These are phyloP conservation scores for Aspergillus proliferans DNA, from an alignment of 2,329 filamentous ascomycete genomes.

Conservation along the genomic window DNA sequence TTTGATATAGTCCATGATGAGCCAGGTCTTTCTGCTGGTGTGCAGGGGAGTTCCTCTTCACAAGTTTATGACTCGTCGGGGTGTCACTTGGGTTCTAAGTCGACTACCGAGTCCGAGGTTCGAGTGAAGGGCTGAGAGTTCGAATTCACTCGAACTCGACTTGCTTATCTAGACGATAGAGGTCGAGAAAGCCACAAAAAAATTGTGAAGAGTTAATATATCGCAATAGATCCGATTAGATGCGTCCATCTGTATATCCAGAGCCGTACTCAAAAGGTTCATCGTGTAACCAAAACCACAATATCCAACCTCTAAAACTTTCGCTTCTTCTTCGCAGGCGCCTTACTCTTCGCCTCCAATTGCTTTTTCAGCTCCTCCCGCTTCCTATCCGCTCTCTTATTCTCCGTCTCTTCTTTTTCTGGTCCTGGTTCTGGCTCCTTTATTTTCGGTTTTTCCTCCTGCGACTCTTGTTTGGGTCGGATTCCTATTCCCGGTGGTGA, in stretches of 20 bases:
- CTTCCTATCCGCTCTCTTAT: conserved; percentile 51
- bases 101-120: no score
- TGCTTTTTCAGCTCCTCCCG: conserved; percentile 52
- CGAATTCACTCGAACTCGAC: no score
- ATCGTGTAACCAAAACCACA: background rate
- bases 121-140: no score
- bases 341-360: conserved; percentile 47
- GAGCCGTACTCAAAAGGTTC: background rate
- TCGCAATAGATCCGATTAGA: background rate
- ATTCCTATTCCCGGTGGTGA: background rate
- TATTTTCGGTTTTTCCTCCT: conserved; percentile 17
- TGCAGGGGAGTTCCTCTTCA: no score
- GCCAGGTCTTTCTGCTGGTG: no score
- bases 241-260: background rate
- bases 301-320: conserved; percentile 39
- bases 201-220: no score
- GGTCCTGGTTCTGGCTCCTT: conserved; percentile 11
- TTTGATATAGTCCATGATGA: no score
- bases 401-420: conserved; percentile 31
- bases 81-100: no score
- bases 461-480: conserved; percentile 21
- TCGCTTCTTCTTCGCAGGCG: conserved; percentile 51
- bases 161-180: no score
- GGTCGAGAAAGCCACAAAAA: no score
- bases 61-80: no score